Conservation (phyloP, 345 rosid species). For the Euphorbia lathyris region DNA sequence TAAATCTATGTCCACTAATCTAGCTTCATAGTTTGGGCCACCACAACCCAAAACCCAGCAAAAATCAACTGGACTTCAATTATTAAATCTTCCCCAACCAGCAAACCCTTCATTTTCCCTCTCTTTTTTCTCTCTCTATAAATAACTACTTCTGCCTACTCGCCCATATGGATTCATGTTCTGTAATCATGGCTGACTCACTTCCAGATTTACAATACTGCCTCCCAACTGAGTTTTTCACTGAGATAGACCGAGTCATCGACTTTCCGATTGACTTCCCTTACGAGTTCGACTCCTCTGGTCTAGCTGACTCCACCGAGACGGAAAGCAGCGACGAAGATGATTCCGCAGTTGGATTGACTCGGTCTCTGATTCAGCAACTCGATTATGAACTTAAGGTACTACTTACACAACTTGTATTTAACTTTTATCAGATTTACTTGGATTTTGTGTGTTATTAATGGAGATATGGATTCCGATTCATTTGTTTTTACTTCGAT, state of each 20-base stretch:
- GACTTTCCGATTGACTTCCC: slow-evolving; percentile 29
- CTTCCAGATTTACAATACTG: not conserved
- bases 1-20: not conserved
- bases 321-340: slow-evolving; percentile 21
- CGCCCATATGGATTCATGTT: not conserved
- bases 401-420: no score
- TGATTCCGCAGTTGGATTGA: slow-evolving; percentile 20
- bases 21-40: not conserved
- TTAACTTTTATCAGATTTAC: not conserved
- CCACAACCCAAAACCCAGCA: not conserved
- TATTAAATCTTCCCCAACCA: not conserved
- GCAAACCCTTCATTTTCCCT: not conserved
- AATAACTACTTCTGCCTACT: not conserved
- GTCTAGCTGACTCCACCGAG: slow-evolving; percentile 11
- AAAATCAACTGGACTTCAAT: not conserved
- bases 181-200: not conserved
- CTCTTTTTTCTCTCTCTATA: not conserved
- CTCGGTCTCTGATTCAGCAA: slow-evolving; percentile 26
- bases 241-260: not conserved
- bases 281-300: slow-evolving; percentile 27
- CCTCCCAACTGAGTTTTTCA: slow-evolving; percentile 4
- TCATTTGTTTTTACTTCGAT: not conserved
- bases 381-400: slow-evolving; percentile 10
- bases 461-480: not conserved
- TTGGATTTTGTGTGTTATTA: not conserved